These are phyloP conservation scores for Xylaria curta DNA, from an alignment of 495 filamentous ascomycete species.

Conservation along the genomic window DNA sequence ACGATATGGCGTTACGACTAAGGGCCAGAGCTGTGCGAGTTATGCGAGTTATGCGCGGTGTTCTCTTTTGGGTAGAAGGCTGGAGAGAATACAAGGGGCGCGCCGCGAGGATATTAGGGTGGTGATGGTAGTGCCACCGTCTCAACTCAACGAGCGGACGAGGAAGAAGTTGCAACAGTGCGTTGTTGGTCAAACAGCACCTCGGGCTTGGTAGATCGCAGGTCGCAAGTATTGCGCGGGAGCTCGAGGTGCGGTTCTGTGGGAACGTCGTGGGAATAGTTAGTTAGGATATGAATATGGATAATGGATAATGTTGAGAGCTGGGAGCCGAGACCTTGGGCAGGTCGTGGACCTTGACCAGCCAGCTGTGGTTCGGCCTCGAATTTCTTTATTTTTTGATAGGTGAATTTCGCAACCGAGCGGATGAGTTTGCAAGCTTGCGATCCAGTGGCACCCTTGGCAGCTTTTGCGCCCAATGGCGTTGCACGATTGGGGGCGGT, in stretches of 20 bases:
- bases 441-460: conserved; percentile 19
- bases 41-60: background rate
- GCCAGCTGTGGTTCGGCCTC: conserved; percentile 17
- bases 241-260: background rate
- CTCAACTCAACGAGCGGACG: background rate
- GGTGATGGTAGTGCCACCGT: background rate
- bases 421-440: conserved; percentile 19
- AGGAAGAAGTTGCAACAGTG: background rate
- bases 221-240: background rate
- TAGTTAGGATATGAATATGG: conserved; percentile 22
- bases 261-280: conserved; percentile 2
- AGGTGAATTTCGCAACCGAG: conserved; percentile 16
- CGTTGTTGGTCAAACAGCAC: background rate
- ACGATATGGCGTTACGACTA: conserved; percentile 8
- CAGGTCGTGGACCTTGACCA: conserved; percentile 13
- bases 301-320: conserved; percentile 20
- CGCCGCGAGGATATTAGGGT: background rate
- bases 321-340: conserved; percentile 15
- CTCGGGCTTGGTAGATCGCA: background rate
- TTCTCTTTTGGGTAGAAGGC: background rate
- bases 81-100: background rate
- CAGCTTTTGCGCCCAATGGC: conserved; percentile 10
- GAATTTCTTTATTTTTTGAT: conserved; percentile 3
- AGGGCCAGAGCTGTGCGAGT: background rate
- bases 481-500: conserved; percentile 15